Percentiles rank a stretch among this genome's conserved stretches.
Evolutionary conservation across 1,284 basidiomycete species (phyloP).

Genomic region (Leccinum colubrinum): DNA sequence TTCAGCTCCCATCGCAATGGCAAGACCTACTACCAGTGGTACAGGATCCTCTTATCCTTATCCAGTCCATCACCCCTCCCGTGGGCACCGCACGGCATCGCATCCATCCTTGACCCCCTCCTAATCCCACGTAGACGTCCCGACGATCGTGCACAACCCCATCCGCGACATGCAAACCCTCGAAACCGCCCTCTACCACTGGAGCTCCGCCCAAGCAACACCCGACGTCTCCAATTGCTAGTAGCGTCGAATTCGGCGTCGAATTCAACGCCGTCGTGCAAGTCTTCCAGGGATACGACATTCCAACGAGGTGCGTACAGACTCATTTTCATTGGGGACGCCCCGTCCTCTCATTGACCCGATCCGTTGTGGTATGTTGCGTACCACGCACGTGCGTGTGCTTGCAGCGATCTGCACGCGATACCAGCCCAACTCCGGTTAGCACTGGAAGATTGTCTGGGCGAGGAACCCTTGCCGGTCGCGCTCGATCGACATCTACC

Average conservation of each 20-base stretch:
- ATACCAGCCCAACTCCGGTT: slow-evolving; percentile 80
- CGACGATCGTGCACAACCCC: slow-evolving; percentile 73
- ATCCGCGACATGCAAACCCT: slow-evolving; percentile 87
- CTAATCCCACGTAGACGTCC: slow-evolving; percentile 41
- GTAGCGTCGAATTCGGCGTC: slow-evolving; percentile 77
- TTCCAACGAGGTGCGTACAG: slow-evolving; percentile 72
- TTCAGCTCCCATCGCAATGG: slow-evolving; percentile 5
- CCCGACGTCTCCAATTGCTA: slow-evolving; percentile 93
- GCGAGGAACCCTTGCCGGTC: slow-evolving; percentile 78
- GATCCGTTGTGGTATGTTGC: not conserved
- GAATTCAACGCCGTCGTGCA: slow-evolving; percentile 86
- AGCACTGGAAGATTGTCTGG: slow-evolving; percentile 83
- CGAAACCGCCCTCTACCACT: slow-evolving; percentile 78
- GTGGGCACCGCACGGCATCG: not conserved
- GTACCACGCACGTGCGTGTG: not conserved
- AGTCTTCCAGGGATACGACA: slow-evolving; percentile 77
- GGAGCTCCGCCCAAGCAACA: slow-evolving; percentile 66
- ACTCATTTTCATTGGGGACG: slow-evolving; percentile 20
- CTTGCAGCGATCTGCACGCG: slow-evolving; percentile 67
- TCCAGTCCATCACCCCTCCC: not conserved
- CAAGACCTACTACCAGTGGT: slow-evolving; percentile 19
- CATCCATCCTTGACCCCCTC: not conserved
- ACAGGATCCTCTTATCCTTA: slow-evolving; percentile 6
- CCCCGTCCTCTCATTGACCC: not conserved
- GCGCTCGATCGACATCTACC: slow-evolving; percentile 79